Evolutionary conservation across 2,329 filamentous ascomycete genomes (phyloP), one percentile per base, ranked within the genome.

Genomic region (Domatiomyces catenatus): DNA sequence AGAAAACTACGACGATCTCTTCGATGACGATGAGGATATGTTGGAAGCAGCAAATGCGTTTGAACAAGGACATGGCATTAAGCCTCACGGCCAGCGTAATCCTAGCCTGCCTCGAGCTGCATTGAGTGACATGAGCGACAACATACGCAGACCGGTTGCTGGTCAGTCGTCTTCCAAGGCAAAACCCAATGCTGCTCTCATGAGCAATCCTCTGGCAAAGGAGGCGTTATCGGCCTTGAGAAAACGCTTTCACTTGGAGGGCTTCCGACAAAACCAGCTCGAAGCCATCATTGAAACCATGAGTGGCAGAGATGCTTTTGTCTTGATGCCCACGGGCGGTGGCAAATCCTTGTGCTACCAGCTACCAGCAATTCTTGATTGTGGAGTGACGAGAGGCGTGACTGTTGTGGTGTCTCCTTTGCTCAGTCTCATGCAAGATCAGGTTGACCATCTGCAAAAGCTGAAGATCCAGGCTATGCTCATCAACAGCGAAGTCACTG

Each of bases 341-440:
- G 92, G 92, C 43, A 98, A 98, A 64, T 96, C 90, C 1, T 73
- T 98, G 1, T 96, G 92, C 65, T 98, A 98, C 64, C 93, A 98
- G 65, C 71, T 98, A 10, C 93, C 92, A 12, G 86, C 92, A 1
- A 77, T 96, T 18, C 75, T 98, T 28, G 78, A 75, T 46, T 84
- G 79, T 45, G 92, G 92, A 44, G 84, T 77, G 60, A 96, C 90
- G 0, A 73, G 73, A 32, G 93, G 92, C 2, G 81, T 98, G 20
- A 96, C 90, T 0, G 76, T 98, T 49, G 92, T 98, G 2, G 80
- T 98, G n/a, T 96, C 90, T 0, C 92, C 92, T 2, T 70, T 98
- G 47, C 73, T 98, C 39, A 96, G 90, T 71, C 70, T 98, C 60
- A 98, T 98, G 92, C 84, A 94, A 63, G 93, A 98, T 64, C 92